Conservation (phyloP, 108 stramenopile genomes). For the Conticribra weissflogii region DNA sequence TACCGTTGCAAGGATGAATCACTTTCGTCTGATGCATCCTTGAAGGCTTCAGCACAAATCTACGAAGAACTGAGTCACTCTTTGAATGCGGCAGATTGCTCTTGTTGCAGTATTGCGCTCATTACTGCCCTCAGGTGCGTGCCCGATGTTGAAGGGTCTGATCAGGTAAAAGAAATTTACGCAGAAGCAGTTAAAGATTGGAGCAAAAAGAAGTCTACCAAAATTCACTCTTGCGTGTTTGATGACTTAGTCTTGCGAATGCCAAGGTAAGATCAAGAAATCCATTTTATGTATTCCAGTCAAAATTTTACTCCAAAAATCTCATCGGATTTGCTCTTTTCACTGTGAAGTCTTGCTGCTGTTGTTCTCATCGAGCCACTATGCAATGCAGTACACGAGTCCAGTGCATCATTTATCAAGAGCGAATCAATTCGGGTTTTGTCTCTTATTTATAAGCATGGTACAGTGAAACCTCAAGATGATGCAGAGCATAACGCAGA, state of each 20-base stretch:
- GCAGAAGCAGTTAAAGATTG: slow-evolving; percentile 60
- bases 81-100: slow-evolving; percentile 53
- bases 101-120: slow-evolving; percentile 64
- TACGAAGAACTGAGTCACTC: slow-evolving; percentile 48
- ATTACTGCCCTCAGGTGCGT: slow-evolving; percentile 55
- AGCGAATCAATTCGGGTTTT: slow-evolving; percentile 68
- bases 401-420: slow-evolving; percentile 67
- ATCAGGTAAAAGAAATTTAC: slow-evolving; percentile 46
- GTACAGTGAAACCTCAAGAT: slow-evolving; percentile 3
- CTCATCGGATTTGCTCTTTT: background rate
- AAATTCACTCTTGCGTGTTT: slow-evolving; percentile 62
- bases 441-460: slow-evolving; percentile 31
- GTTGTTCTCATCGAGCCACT: slow-evolving; percentile 49
- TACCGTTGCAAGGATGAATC: slow-evolving; percentile 39
- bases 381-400: slow-evolving; percentile 44
- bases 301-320: slow-evolving; percentile 1
- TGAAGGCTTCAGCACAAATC: slow-evolving; percentile 40
- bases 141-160: slow-evolving; percentile 37
- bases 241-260: slow-evolving; percentile 64
- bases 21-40: slow-evolving; percentile 29
- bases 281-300: background rate
- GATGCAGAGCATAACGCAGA: slow-evolving; percentile 4
- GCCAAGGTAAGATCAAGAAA: slow-evolving; percentile 28
- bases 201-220: slow-evolving; percentile 68
- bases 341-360: slow-evolving; percentile 36